These are phyloP conservation scores for Agapanthus africanus DNA, from an alignment of 106 monocot species.

Conservation along the genomic window DNA sequence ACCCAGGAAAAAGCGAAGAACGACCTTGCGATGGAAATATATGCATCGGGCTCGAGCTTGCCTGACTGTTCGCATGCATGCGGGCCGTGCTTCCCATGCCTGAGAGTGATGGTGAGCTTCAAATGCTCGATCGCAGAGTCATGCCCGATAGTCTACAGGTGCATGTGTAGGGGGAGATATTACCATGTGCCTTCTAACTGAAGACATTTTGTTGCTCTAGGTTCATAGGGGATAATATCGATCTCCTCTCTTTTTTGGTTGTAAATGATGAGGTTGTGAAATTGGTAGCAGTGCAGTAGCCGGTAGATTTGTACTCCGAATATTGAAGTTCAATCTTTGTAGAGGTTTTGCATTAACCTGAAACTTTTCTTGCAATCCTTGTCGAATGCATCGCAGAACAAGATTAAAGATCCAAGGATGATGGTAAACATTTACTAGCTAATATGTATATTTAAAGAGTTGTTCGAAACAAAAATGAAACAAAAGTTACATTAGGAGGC, in stretches of 20 bases:
- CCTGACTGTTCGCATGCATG: conserved; percentile 83
- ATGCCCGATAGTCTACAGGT: conserved; percentile 73
- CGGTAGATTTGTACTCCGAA: neutral
- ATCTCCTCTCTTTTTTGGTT: neutral
- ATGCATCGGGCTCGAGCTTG: conserved; percentile 58
- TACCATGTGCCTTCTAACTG: conserved; percentile 68
- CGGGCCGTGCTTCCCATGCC: conserved; percentile 79
- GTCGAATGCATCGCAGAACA: neutral
- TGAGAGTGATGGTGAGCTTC: conserved; percentile 77
- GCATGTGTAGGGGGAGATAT: conserved; percentile 68
- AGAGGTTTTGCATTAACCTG: no score
- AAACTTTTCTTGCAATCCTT: neutral
- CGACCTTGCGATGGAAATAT: neutral
- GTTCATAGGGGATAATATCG: neutral
- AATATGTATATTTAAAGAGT: no score
- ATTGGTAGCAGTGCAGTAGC: neutral
- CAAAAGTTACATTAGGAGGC: no score
- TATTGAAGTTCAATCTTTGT: neutral
- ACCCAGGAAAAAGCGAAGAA: conserved; percentile 2
- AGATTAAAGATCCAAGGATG: no score
- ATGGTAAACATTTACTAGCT: no score
- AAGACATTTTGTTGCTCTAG: neutral
- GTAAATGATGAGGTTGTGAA: conserved; percentile 2
- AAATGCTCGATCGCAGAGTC: conserved; percentile 72
- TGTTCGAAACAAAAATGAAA: no score